Base-by-base conservation (phyloP, 1,284 basidiomycete genomes). In the Megacollybia platyphylla region DNA sequence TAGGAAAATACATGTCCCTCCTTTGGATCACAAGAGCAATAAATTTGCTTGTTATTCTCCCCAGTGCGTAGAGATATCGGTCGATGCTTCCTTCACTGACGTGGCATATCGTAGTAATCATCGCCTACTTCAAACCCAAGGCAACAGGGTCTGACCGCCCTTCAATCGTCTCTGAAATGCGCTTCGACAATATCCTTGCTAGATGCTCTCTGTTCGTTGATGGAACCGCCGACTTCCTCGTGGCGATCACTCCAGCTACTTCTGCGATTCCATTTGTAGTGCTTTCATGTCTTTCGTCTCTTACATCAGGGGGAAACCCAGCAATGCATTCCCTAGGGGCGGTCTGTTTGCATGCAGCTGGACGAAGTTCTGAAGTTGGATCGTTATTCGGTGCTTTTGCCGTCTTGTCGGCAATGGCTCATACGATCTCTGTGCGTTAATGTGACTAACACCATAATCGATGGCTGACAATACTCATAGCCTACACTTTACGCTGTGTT, bases 1-100 rank as follows among this genome's bases (percentile, higher is more conserved):
- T 72, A 18, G 68, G 70, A 5, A 65, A 69, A 47, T 74, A 73
- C 46, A 71, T 74, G 61, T 71, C 70, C 0, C 57, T 70, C 2
- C 52, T 73, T 7, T 72, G 70, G 61, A 59, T 68, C 20, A 58
- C 65, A 3, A 57, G 70, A 43, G 70, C 71, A 0, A 49, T 70
- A 31, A 71, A 70, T 49, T 57, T 74, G 4, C 57, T 74, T 3
- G 47, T 72, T 26, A 54, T 72, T 46, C 58, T 74, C 11, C 71
- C 71, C 18, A 57, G 70, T 70, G 51, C 15, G 34, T 18, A 18
- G 17, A 27, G 13, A 5, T 2, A 24, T 24, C 5, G 20, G 5
- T 24, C 20, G 20, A 24, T 42, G 20, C 24, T 26, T 6, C 42
- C 18, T 37, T 44, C 26, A 39, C 38, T 38, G 20, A 38, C 7